phyloP scores from a whole-genome alignment of 495 filamentous ascomycete genomes.

The Penicillium egyptiacum region DNA sequence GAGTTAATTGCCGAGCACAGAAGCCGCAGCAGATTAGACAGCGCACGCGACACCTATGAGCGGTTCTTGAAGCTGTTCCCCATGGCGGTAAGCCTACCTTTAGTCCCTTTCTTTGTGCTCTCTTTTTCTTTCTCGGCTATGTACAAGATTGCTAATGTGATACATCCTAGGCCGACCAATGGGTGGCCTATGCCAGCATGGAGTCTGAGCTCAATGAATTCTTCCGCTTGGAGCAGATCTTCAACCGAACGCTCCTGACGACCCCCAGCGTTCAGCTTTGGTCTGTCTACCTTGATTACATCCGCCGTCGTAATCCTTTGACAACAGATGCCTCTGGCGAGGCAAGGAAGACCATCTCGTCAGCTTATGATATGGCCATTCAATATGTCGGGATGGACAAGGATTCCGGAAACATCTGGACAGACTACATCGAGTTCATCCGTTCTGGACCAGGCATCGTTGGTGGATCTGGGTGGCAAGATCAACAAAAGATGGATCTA shows the following conservation, averaged over 20 bases:
- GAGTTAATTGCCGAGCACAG: conserved; percentile 82
- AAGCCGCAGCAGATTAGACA: conserved; percentile 75
- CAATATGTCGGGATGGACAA: conserved; percentile 86
- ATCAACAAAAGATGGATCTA: conserved; percentile 94
- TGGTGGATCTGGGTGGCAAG: conserved; percentile 88
- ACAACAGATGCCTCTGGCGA: conserved; percentile 73
- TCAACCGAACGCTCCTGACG: conserved; percentile 67
- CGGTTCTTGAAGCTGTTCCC: conserved; percentile 86
- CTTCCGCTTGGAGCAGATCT: conserved; percentile 73
- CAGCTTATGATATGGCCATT: conserved; percentile 90
- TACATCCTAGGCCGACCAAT: conserved; percentile 72
- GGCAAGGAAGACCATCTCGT: conserved; percentile 71
- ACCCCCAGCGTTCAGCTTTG: conserved; percentile 82
- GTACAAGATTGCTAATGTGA: conserved; percentile 17
- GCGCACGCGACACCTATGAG: conserved; percentile 77
- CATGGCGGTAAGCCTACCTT: conserved; percentile 68
- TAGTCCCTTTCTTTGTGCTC: conserved; percentile 4
- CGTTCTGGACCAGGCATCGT: conserved; percentile 78
- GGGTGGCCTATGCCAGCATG: conserved; percentile 82
- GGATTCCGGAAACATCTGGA: conserved; percentile 88
- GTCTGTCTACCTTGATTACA: conserved; percentile 92
- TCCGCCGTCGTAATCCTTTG: conserved; percentile 85
- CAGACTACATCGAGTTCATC: conserved; percentile 89
- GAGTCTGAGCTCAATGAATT: conserved; percentile 82
- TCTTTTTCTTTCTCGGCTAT: neutral